Evolutionary conservation across 257 asterid species (phyloP), one percentile per base, ranked within the genome.

Genomic region (Plantago elongata): DNA sequence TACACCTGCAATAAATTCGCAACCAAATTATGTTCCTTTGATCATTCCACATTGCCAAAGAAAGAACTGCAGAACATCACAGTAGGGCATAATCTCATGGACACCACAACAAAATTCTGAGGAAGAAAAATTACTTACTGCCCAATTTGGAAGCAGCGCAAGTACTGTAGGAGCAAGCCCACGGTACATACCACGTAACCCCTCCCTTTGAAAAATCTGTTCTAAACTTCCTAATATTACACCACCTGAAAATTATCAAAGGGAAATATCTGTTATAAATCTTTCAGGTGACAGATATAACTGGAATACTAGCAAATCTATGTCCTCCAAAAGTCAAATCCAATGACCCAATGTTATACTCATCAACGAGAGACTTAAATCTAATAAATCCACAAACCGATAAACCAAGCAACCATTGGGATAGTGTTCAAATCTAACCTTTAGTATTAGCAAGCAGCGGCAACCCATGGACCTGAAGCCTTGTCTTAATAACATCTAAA

Each of bases 101-200:
- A 40, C 40, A 18, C 9, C n/a, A 48, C 50, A 45, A 12, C 13
- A 66, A 16, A 34, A 56, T 50, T 12, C 54, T 22, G 18, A 61
- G 12, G 46, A 12, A 43, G 44, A 22, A 15, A 18, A 67, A 55
- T 14, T 9, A 69, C 90, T 69, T 50, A 89, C 99, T 3, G 99
- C 99, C 99, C 99, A 92, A 77, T 89, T 92, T 18, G 99, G 94
- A 61, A 92, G 93, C 76, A 92, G 72, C 10, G 99, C 96, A 73
- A 92, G 83, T 74, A 86, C 93, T 5, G 97, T 92, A 37, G 99
- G 96, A 30, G 99, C 73, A 57, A 92, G 97, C 61, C 99, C 99
- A 5, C 99, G 88, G 78, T 89, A 92, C 96, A 92, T 83, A 76
- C 97, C 99, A 37, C 94, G 96, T 29, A 84, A 55, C 46, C 97